Evolutionary conservation across 257 asterid genomes (phyloP).

Genomic region (Fraxinus cuspidata): DNA sequence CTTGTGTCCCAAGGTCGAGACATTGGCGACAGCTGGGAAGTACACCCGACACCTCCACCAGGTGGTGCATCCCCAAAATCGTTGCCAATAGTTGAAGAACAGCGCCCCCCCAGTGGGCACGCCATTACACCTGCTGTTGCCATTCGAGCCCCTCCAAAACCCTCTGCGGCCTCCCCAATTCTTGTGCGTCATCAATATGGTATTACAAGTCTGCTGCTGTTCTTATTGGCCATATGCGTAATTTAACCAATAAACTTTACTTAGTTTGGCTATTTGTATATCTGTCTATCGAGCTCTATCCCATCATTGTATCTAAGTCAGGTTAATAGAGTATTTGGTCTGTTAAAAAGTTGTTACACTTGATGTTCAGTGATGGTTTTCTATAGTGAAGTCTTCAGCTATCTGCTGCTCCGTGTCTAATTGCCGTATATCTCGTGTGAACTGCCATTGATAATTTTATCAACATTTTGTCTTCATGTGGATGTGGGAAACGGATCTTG

Average conservation of each 20-base stretch:
- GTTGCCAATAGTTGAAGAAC: slow-evolving; percentile 59
- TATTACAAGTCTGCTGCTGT: slow-evolving; percentile 36
- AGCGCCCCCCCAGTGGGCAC: slow-evolving; percentile 33
- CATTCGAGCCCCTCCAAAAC: slow-evolving; percentile 50
- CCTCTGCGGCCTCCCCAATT: slow-evolving; percentile 45
- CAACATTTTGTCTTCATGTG: background rate
- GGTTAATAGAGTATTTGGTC: slow-evolving; percentile 24
- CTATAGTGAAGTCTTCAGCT: background rate
- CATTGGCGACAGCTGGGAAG: slow-evolving; percentile 25
- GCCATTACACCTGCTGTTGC: slow-evolving; percentile 75
- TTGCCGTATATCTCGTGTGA: background rate
- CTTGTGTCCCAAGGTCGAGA: slow-evolving; percentile 51
- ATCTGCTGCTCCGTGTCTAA: background rate
- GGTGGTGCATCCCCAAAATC: slow-evolving; percentile 44
- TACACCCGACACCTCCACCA: slow-evolving; percentile 46
- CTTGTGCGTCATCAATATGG: slow-evolving; percentile 18
- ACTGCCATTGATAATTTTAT: background rate
- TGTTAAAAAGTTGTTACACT: slow-evolving; percentile 1
- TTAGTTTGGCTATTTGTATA: slow-evolving; percentile 36
- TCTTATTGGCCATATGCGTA: slow-evolving; percentile 34
- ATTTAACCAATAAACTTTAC: slow-evolving; percentile 21
- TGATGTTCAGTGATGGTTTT: background rate
- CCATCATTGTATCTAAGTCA: slow-evolving; percentile 18
- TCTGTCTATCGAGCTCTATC: slow-evolving; percentile 25
- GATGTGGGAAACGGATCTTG: background rate